Evolutionary conservation across 306 rosid species (phyloP), one percentile per base, ranked within the genome.

Genomic region (Cercis canadensis): DNA sequence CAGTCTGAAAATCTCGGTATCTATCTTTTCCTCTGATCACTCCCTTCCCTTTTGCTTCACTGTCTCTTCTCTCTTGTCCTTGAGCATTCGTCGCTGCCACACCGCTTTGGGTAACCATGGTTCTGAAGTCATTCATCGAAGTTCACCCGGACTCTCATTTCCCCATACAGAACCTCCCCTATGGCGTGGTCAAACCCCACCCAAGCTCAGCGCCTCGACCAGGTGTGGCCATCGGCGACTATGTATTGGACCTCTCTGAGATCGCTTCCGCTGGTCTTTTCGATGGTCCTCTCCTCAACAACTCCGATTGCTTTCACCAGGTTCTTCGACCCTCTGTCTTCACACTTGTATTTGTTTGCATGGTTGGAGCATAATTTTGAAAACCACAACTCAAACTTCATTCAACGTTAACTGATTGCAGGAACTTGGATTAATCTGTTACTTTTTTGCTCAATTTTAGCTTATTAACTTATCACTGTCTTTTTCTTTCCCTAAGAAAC

Each of bases 111-210:
- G 0, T 33, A 1, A 12, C 75, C 69, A 89, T 87, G 96, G 76
- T 84, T 62, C 74, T 83, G 34, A 69, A 81, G 14, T 90, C 97
- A 0, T 94, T 94, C 84, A 5, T 94, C 60, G 52, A 83, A 69
- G 91, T 90, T 16, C 83, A 67, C 2, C 88, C 89, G 7, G 85
- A 87, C 47, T 90, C 96, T 73, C 97, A 94, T 89, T 94, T 94
- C 74, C 95, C 97, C 40, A 81, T 90, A 16, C 97, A 89, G 78
- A 90, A 90, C 69, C 90, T 94, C 8, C 98, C 98, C 1, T 90
- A 82, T 36, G 98, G 98, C 6, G 80, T 90, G 49, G 90, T 94
- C 96, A 89, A 72, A 69, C 90, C 86, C 9, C 77, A 43, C 11
- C 80, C 88, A 1, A 15, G 31, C 73, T 83, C 89, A 4, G 16